Conservation (phyloP, 306 rosid species). For the Corylus heterophylla region DNA sequence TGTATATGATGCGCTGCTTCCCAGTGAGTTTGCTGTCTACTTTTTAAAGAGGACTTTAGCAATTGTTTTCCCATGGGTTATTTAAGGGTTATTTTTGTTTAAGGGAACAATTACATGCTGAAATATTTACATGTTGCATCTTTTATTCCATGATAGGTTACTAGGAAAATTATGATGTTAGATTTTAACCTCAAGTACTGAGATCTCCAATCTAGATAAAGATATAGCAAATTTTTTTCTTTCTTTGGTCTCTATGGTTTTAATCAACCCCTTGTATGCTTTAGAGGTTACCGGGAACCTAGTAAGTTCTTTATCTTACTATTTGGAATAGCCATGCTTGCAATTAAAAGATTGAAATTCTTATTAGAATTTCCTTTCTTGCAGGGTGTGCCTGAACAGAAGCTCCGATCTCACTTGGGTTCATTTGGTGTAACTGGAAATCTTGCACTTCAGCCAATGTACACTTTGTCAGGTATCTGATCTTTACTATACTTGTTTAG, state of each 20-base stretch:
- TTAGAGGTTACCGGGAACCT: background rate
- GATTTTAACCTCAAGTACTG: background rate
- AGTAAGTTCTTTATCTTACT: background rate
- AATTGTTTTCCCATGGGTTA: constrained; percentile 9
- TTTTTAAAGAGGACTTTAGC: background rate
- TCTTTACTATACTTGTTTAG: constrained; percentile 5
- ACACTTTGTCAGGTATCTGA: constrained; percentile 86
- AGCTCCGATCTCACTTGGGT: constrained; percentile 93
- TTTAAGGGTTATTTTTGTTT: background rate
- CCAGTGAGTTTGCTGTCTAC: constrained; percentile 69
- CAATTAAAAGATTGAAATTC: constrained; percentile 21
- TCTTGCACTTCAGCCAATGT: constrained; percentile 99
- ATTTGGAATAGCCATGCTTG: constrained; percentile 14
- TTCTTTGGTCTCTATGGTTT: background rate
- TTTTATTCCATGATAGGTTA: background rate
- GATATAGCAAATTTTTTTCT: background rate
- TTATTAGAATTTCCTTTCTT: constrained; percentile 31
- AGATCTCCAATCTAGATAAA: background rate
- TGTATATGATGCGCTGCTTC: constrained; percentile 97
- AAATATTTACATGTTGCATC: background rate
- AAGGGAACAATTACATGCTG: background rate
- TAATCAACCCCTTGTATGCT: background rate
- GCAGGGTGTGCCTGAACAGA: constrained; percentile 99
- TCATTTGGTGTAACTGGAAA: constrained; percentile 98
- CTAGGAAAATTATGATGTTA: background rate